Conservation (phyloP, 768 basidiomycete genomes). For the Podaxis rugospora region DNA sequence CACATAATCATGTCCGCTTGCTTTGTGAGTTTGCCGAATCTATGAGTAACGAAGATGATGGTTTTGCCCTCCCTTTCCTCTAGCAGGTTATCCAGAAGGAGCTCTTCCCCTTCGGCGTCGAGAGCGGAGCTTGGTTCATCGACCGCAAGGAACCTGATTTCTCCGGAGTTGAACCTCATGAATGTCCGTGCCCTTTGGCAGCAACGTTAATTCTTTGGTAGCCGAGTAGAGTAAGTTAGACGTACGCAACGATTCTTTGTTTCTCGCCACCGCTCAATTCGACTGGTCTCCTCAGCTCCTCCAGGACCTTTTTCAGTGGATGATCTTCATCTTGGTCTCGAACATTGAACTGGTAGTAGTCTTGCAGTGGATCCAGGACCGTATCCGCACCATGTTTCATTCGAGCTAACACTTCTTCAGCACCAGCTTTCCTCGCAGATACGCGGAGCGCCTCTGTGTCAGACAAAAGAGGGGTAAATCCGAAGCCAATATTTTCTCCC, state of each 20-base stretch:
- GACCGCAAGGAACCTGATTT: conserved; percentile 43
- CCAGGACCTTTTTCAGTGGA: conserved; percentile 21
- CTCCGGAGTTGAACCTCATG: conserved; percentile 34
- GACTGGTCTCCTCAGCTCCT: conserved; percentile 22
- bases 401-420: conserved; percentile 34
- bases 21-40: conserved; percentile 45
- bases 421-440: conserved; percentile 35
- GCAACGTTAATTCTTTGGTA: conserved; percentile 1
- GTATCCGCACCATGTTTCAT: conserved; percentile 37
- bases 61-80: conserved; percentile 42
- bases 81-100: conserved; percentile 38
- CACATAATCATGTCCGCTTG: conserved; percentile 51
- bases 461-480: conserved; percentile 16
- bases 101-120: conserved; percentile 50
- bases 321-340: conserved; percentile 23
- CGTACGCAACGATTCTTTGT: conserved; percentile 47
- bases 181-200: conserved; percentile 37
- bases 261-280: conserved; percentile 41
- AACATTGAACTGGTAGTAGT: conserved; percentile 24
- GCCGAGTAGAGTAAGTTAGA: conserved; percentile 9
- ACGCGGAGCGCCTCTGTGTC: conserved; percentile 22
- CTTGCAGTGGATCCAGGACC: conserved; percentile 27
- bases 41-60: conserved; percentile 53
- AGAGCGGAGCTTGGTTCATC: conserved; percentile 59
- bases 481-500: conserved; percentile 34